Base-by-base conservation (phyloP, 2,329 filamentous ascomycete species). In the Pyrenophora teres region DNA sequence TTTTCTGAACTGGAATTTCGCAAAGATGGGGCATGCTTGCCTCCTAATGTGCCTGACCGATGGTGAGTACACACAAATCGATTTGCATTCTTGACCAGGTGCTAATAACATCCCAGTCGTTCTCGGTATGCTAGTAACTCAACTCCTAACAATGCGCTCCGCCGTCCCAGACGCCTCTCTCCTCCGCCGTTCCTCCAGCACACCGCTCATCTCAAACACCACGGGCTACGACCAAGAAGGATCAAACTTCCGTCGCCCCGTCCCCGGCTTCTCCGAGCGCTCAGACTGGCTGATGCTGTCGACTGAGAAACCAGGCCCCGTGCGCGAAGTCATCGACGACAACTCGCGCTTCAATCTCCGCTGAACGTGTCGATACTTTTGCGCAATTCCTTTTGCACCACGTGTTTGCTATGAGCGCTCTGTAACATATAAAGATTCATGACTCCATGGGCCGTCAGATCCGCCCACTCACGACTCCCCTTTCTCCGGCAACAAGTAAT, bases 31-130 rank as follows among this genome's bases (percentile, higher is more conserved):
- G 3, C 74, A 74, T 59, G 55, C 70, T 2, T 77, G 74, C 45
- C 70, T 73, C 36, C 58, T 68, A 2, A 64, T 72, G 19, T 76
- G 74, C 48, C 63, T 71, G 3, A 56, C 70, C 32, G 74, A 77
- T 52, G 64, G 74, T 76, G 57, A 57, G 71, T 63, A 9, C 8
- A 35, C 41, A n/a, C 6, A 8, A 2, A 15, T 16, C 1, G 18
- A 3, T 16, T 12, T 21, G 2, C 7, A 23, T 21, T 25, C 16
- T 6, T 27, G 0, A 9, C 12, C 12, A 15, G 2, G 12, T 15
- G 43, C 50, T 59, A 13, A 60, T 15, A 3, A 7, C 27, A 9
- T 31, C 8, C 23, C 30, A 63, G 59, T 63, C 33, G 56, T 54
- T 15, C 21, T 61, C 18, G 51, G 54, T n/a, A 63, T 60, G 56